Evolutionary conservation across 352 stramenopile genomes (phyloP).

Genomic region (Phytophthora citrophthora): DNA sequence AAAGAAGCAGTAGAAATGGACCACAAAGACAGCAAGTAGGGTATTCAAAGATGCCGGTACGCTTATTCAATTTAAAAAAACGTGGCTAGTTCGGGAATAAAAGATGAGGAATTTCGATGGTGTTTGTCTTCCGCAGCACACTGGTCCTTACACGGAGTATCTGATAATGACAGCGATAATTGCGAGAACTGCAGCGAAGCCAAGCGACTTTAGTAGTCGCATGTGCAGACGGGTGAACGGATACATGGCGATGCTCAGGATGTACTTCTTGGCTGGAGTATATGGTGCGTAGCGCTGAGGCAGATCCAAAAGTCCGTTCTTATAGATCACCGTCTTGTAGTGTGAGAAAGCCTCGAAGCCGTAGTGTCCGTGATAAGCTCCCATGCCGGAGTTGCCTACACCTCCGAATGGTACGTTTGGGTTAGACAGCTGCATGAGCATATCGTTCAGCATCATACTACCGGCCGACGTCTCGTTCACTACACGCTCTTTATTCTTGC

Average conservation of each 20-base stretch:
- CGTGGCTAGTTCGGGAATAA: slow-evolving; percentile 20
- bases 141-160: slow-evolving; percentile 22
- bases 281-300: slow-evolving; percentile 66
- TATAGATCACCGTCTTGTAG: slow-evolving; percentile 71
- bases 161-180: slow-evolving; percentile 38
- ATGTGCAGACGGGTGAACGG: slow-evolving; percentile 55
- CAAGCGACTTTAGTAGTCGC: slow-evolving; percentile 38
- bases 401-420: slow-evolving; percentile 77
- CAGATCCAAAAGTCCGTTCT: slow-evolving; percentile 62
- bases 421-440: slow-evolving; percentile 76
- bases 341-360: slow-evolving; percentile 86
- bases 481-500: slow-evolving; percentile 44
- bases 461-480: slow-evolving; percentile 64
- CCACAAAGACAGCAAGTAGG: slow-evolving; percentile 34
- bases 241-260: slow-evolving; percentile 53
- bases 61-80: neutral
- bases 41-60: slow-evolving; percentile 2
- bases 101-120: neutral
- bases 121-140: too few species aligned
- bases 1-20: slow-evolving; percentile 20
- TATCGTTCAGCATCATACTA: slow-evolving; percentile 82
- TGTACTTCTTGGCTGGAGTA: slow-evolving; percentile 33
- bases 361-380: slow-evolving; percentile 82
- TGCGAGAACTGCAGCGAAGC: slow-evolving; percentile 34
- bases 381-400: slow-evolving; percentile 81